Conservation (phyloP, 768 basidiomycete genomes). For the Scleroderma citrinum region DNA sequence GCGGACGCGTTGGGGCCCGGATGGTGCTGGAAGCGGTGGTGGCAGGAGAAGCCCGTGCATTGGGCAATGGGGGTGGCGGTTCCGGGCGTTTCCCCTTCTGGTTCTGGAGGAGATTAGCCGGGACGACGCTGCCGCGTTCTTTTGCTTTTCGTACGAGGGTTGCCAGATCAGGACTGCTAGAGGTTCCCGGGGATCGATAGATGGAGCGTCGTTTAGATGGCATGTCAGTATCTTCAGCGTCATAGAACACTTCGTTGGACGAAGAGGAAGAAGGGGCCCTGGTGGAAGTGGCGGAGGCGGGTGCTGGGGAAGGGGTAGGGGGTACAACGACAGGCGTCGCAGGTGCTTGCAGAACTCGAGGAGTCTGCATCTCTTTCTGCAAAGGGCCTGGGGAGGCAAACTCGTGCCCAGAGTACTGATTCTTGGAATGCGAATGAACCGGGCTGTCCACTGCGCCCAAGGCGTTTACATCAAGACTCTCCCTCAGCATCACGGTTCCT, state of each 20-base stretch:
- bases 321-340: slow-evolving; percentile 60
- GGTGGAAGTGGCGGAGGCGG: slow-evolving; percentile 28
- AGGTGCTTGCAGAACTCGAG: slow-evolving; percentile 38
- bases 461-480: slow-evolving; percentile 63
- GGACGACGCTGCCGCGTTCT: slow-evolving; percentile 49
- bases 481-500: slow-evolving; percentile 63
- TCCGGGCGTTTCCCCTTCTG: slow-evolving; percentile 32
- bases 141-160: slow-evolving; percentile 82
- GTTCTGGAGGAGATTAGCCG: slow-evolving; percentile 29
- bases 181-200: slow-evolving; percentile 83
- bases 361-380: slow-evolving; percentile 30
- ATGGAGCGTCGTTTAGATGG: slow-evolving; percentile 77
- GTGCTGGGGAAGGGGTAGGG: slow-evolving; percentile 55
- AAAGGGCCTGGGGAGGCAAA: slow-evolving; percentile 38
- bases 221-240: slow-evolving; percentile 60
- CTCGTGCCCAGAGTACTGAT: slow-evolving; percentile 25
- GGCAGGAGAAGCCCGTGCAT: slow-evolving; percentile 21
- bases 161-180: slow-evolving; percentile 87
- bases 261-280: slow-evolving; percentile 42
- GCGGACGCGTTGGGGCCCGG: slow-evolving; percentile 26
- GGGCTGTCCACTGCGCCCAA: slow-evolving; percentile 53
- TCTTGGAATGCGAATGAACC: slow-evolving; percentile 20
- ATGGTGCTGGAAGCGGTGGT: slow-evolving; percentile 2
- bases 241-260: slow-evolving; percentile 54
- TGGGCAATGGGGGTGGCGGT: slow-evolving; percentile 41